These are phyloP conservation scores for Alternaria sp. DNA, from an alignment of 2,329 filamentous ascomycete species.

Conservation along the genomic window DNA sequence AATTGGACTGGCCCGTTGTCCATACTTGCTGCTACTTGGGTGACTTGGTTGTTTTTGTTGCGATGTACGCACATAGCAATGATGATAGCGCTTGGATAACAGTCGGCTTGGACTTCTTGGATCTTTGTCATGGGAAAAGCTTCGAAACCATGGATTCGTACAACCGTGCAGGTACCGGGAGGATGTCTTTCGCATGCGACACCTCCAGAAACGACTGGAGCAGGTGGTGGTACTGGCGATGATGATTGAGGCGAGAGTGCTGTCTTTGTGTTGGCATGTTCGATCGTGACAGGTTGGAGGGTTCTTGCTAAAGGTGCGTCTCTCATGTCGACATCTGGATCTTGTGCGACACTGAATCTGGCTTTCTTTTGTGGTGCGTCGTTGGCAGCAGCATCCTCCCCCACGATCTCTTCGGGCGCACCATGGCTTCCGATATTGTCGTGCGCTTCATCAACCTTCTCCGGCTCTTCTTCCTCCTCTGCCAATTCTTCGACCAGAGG, in stretches of 20 bases:
- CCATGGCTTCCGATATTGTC: background rate
- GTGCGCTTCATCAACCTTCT: background rate
- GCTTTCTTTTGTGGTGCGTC: background rate
- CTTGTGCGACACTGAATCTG: background rate
- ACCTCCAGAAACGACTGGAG: background rate
- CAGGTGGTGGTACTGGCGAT: background rate
- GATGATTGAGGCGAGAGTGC: background rate
- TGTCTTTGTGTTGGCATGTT: background rate
- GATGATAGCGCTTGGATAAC: constrained; percentile 15
- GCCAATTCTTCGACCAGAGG: background rate
- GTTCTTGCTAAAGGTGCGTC: background rate
- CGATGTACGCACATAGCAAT: constrained; percentile 12
- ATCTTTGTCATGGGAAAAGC: constrained; percentile 17
- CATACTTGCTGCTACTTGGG: constrained; percentile 18
- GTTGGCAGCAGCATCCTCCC: background rate
- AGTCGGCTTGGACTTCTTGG: constrained; percentile 19
- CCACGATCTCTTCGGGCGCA: fast-evolving
- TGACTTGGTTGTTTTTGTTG: background rate
- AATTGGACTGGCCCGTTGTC: constrained; percentile 21
- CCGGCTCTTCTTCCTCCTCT: background rate
- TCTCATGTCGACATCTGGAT: background rate
- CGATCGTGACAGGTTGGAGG: background rate
- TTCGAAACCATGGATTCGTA: constrained; percentile 17
- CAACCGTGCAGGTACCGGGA: background rate
- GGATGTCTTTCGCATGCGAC: background rate